Evolutionary conservation across 345 rosid genomes (phyloP).

Genomic region (Boechera divaricarpa): DNA sequence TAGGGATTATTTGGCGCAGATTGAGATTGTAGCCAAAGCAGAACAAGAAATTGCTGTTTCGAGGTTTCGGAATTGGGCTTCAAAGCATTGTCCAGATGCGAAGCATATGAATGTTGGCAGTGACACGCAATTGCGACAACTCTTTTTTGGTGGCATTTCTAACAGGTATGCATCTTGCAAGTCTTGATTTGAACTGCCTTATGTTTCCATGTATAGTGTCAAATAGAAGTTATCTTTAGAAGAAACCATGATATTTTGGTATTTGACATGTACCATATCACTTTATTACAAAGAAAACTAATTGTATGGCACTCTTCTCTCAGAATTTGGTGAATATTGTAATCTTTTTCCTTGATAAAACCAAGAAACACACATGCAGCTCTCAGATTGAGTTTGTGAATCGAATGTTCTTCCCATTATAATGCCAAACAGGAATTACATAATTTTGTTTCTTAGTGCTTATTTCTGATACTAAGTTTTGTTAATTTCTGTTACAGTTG

Average conservation of each 20-base stretch:
- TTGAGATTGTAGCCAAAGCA: conserved; percentile 86
- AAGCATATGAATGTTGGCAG: conserved; percentile 95
- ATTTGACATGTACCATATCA: conserved; percentile 10
- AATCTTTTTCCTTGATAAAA: conserved; percentile 11
- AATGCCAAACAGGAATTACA: conserved; percentile 18
- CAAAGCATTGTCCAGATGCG: conserved; percentile 79
- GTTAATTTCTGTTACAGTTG: conserved; percentile 54
- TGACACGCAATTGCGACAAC: conserved; percentile 86
- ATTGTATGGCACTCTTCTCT: conserved; percentile 10
- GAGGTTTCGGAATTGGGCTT: conserved; percentile 89
- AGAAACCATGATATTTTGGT: conserved; percentile 4
- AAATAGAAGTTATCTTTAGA: conserved; percentile 9
- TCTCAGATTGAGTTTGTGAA: conserved; percentile 11
- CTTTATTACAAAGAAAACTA: conserved; percentile 9
- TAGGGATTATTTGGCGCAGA: conserved; percentile 73
- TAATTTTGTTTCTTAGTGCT: conserved; percentile 1
- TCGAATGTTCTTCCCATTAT: background rate
- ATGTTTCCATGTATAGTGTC: background rate
- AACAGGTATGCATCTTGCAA: conserved; percentile 61
- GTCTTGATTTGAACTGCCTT: conserved; percentile 25
- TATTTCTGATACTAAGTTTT: conserved; percentile 17
- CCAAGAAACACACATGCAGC: conserved; percentile 10
- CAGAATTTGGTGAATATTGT: conserved; percentile 7
- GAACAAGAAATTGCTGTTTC: conserved; percentile 76
- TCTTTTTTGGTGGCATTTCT: conserved; percentile 73